Evolutionary conservation across 495 filamentous ascomycete genomes (phyloP).

Genomic region (Hyaloscypha finlandica): DNA sequence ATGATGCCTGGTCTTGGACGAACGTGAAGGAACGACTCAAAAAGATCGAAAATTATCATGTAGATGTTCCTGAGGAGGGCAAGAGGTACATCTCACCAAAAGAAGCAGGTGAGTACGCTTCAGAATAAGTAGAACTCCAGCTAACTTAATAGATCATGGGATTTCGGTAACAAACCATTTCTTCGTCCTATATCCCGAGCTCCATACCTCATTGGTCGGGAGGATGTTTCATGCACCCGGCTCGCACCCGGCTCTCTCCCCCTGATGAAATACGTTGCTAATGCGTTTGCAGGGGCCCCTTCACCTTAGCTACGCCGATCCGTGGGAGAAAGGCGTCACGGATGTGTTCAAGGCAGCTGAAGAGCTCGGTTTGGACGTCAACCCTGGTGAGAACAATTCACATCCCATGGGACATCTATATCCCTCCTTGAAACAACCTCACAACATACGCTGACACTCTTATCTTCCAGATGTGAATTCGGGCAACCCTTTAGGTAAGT

Average conservation of each 20-base stretch:
- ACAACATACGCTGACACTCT: not conserved
- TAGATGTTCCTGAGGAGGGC: constrained; percentile 36
- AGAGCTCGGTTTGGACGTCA: constrained; percentile 48
- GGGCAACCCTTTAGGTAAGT: constrained; percentile 47
- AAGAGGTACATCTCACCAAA: constrained; percentile 39
- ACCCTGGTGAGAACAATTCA: constrained; percentile 26
- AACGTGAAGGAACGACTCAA: constrained; percentile 50
- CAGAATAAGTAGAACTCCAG: not conserved
- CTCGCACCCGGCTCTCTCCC: too few species aligned
- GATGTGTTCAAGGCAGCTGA: constrained; percentile 47
- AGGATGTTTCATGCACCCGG: too few species aligned
- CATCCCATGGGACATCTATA: too few species aligned
- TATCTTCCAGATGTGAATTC: constrained; percentile 52
- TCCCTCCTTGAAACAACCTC: not conserved
- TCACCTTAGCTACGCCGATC: constrained; percentile 46
- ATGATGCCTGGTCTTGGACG: constrained; percentile 53
- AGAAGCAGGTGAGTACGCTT: constrained; percentile 36
- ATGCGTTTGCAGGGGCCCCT: constrained; percentile 39
- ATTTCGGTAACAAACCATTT: constrained; percentile 5
- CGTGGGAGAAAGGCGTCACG: constrained; percentile 52
- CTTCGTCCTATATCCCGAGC: too few species aligned
- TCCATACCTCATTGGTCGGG: too few species aligned
- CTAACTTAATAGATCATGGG: constrained; percentile 47
- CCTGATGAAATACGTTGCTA: too few species aligned
- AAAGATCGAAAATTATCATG: constrained; percentile 55